Conservation (phyloP, 2,329 filamentous ascomycete species). For the Alternaria infectoria region DNA sequence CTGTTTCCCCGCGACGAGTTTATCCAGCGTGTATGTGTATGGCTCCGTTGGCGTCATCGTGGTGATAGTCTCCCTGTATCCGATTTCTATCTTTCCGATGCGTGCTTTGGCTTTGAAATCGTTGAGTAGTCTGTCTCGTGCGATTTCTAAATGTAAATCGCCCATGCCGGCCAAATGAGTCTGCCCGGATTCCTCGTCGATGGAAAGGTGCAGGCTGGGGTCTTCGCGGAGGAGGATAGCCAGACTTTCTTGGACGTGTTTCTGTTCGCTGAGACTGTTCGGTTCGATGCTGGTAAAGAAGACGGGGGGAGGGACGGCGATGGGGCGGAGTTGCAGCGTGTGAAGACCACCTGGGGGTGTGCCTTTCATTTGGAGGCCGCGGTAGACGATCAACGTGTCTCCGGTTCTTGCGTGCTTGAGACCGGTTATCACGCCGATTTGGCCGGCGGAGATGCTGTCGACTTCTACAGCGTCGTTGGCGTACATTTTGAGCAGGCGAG, state of each 20-base stretch:
- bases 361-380: conserved; percentile 64
- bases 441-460: conserved; percentile 77
- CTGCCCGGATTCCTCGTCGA: conserved; percentile 89
- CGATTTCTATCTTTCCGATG: conserved; percentile 92
- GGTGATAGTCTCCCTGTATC: conserved; percentile 85
- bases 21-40: conserved; percentile 73
- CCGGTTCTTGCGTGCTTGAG: conserved; percentile 92
- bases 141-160: conserved; percentile 92
- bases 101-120: conserved; percentile 85
- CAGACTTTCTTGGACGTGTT: conserved; percentile 77
- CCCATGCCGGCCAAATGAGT: conserved; percentile 97
- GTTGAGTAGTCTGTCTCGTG: conserved; percentile 82
- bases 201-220: conserved; percentile 82
- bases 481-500: conserved; percentile 86
- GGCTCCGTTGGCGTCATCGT: conserved; percentile 56
- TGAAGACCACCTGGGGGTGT: conserved; percentile 72
- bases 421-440: conserved; percentile 92
- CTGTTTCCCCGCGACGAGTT: conserved; percentile 77
- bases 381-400: conserved; percentile 83
- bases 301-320: conserved; percentile 88
- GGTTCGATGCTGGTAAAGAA: conserved; percentile 96
- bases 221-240: conserved; percentile 86
- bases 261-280: conserved; percentile 77
- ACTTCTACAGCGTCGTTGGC: conserved; percentile 87
- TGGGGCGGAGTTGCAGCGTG: conserved; percentile 82